Conservation (phyloP, 192 early-diverging fungal genomes). For the Mortierella claussenii region DNA sequence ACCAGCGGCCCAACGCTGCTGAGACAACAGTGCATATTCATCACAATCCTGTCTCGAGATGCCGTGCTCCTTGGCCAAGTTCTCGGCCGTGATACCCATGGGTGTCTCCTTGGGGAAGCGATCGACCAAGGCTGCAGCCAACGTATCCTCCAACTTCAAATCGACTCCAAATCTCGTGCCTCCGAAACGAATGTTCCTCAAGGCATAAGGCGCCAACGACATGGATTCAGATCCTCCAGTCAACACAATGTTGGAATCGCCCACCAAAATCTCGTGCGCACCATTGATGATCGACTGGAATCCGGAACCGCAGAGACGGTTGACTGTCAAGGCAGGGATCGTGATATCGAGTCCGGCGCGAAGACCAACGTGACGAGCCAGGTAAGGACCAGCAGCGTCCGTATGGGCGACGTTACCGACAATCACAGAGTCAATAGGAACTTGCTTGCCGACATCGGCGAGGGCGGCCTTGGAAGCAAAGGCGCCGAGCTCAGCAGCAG, state of each 20-base stretch:
- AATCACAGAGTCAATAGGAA: slow-evolving; percentile 88
- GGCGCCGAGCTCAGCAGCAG: slow-evolving; percentile 88
- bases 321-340: slow-evolving; percentile 91
- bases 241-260: slow-evolving; percentile 87
- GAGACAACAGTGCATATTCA: slow-evolving; percentile 81
- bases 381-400: slow-evolving; percentile 82
- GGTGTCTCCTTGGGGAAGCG: slow-evolving; percentile 82
- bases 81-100: slow-evolving; percentile 97
- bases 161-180: slow-evolving; percentile 90
- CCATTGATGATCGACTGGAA: slow-evolving; percentile 95
- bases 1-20: slow-evolving; percentile 90
- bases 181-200: slow-evolving; percentile 80
- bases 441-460: slow-evolving; percentile 73
- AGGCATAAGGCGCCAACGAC: slow-evolving; percentile 90
- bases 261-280: slow-evolving; percentile 90
- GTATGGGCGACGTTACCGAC: slow-evolving; percentile 96
- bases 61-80: slow-evolving; percentile 85
- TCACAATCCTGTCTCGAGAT: slow-evolving; percentile 88
- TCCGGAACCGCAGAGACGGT: slow-evolving; percentile 96
- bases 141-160: slow-evolving; percentile 89
- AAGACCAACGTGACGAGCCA: slow-evolving; percentile 94
- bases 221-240: slow-evolving; percentile 95
- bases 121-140: slow-evolving; percentile 88
- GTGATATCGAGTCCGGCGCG: slow-evolving; percentile 85
- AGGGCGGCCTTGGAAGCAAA: slow-evolving; percentile 92